A percentile compares a stretch with the other conserved stretches of the same genome.
These are phyloP conservation scores for Emergomyces africanus DNA, from an alignment of 2,329 filamentous ascomycete genomes.

Conservation along the genomic window DNA sequence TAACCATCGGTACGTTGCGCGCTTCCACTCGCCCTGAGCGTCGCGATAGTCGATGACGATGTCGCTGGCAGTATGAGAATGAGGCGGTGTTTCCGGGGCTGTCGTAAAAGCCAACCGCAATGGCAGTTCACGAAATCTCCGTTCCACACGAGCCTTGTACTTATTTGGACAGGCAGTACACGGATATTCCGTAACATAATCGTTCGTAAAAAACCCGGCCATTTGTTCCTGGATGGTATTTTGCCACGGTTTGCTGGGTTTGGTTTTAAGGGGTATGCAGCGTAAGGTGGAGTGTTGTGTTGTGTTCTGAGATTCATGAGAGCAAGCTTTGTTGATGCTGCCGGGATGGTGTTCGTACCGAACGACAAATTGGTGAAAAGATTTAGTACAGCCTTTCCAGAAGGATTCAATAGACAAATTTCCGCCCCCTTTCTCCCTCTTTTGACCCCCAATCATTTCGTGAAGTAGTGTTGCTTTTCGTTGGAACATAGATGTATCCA, in stretches of 20 bases:
- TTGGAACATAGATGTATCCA: not conserved
- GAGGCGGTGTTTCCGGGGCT: constrained; percentile 6
- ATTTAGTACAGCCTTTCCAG: constrained; percentile 16
- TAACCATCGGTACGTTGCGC: constrained; percentile 25
- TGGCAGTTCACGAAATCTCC: constrained; percentile 15
- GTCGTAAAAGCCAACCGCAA: constrained; percentile 19
- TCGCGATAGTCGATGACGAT: constrained; percentile 16
- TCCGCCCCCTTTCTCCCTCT: constrained; percentile 10
- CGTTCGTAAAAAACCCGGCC: not conserved
- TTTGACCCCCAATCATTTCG: constrained; percentile 6
- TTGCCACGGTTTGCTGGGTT: not conserved
- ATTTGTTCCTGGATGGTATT: not conserved
- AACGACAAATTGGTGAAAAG: constrained; percentile 19
- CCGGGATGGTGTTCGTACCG: not conserved
- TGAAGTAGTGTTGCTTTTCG: not conserved
- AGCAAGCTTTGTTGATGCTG: not conserved
- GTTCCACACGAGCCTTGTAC: not conserved
- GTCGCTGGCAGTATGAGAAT: constrained; percentile 16
- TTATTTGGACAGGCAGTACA: not conserved
- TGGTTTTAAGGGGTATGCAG: not conserved
- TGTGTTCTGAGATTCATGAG: not conserved
- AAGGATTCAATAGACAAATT: constrained; percentile 8
- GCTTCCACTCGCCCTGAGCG: constrained; percentile 5
- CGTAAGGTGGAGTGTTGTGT: not conserved
- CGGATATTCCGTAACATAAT: not conserved